Base-by-base conservation (phyloP, 73 alveolate species). In the Chromera velia region DNA sequence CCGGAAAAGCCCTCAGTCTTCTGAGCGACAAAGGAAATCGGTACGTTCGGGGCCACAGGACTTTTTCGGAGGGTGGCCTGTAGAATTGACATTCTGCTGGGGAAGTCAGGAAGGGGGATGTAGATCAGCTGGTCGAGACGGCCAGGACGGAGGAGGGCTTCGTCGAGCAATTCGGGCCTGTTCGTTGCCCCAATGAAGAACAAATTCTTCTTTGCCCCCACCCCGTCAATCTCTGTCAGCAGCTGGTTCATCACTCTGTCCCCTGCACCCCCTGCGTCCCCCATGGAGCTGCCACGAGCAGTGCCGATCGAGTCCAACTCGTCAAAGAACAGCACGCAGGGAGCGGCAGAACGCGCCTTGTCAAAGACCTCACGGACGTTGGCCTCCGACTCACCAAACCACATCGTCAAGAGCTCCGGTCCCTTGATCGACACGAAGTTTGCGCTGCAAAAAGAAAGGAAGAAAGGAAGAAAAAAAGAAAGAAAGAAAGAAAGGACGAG, bases 221-320 rank as follows among this genome's bases (percentile, higher is more conserved):
- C 94, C 70, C 99, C 99, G 72, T 95, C 99, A 94, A 95, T 95
- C 88, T 95, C 99, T 55, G 99, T 95, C 63, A 95, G 91, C 55
- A 95, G 88, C 90, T 95, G 96, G 74, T 93, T 93, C 88, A 95
- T 88, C 28, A 95, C 98, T 82, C 99, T 89, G 67, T 95, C 99
- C 18, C 97, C 98, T 40, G 98, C 99, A 82, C 97, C 98, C 26
- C 94, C 96, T 73, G 94, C 96, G 76, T 90, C 95, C 9, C 96
- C 96, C 10, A 31, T 72, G 32, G 92, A 79, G 65, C 89, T 66
- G 32, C 96, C 96, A 68, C 96, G 85, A 28, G 90, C 83, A 0
- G 90, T 89, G 72, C 93, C 96, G 40, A 91, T 80, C 49, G 96
- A 90, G 80, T 91, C 96, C 76, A 91, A 74, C 79, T 91, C 96